Percentiles rank a stretch among this genome's conserved stretches.
These are phyloP conservation scores for Epichloe sibirici DNA, from an alignment of 2,329 filamentous ascomycete genomes.

Conservation along the genomic window DNA sequence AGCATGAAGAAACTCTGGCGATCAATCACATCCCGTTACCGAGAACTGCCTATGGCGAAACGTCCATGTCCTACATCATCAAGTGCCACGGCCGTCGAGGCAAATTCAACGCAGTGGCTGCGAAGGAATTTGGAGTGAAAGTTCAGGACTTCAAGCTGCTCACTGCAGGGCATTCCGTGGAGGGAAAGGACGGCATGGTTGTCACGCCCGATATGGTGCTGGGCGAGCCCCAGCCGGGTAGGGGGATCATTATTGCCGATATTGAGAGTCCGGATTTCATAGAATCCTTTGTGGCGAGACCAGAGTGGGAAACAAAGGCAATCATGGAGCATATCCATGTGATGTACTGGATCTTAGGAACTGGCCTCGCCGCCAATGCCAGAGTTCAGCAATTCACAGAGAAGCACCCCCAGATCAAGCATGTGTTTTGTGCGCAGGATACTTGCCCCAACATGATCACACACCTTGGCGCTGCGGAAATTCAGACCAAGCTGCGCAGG, in stretches of 20 bases:
- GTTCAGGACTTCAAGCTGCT: constrained; percentile 47
- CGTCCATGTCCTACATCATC: constrained; percentile 77
- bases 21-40: constrained; percentile 41
- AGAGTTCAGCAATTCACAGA: constrained; percentile 59
- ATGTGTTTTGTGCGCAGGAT: constrained; percentile 67
- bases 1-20: constrained; percentile 10
- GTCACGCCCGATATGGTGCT: constrained; percentile 85
- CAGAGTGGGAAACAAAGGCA: constrained; percentile 56
- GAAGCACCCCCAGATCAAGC: constrained; percentile 47
- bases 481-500: constrained; percentile 56
- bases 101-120: constrained; percentile 60
- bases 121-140: constrained; percentile 51
- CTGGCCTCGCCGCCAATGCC: constrained; percentile 49
- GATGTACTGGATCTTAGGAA: constrained; percentile 74
- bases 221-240: constrained; percentile 51
- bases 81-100: constrained; percentile 66
- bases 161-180: constrained; percentile 49
- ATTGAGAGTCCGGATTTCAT: constrained; percentile 62
- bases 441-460: constrained; percentile 63
- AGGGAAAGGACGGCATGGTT: constrained; percentile 48
- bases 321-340: constrained; percentile 55
- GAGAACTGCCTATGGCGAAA: constrained; percentile 48
- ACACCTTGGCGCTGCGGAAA: constrained; percentile 52
- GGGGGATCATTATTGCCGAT: constrained; percentile 69
- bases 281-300: constrained; percentile 51